phyloP scores from a whole-genome alignment of 225 moss, liverwort and hornwort species.

The Anthoceros angustus region DNA sequence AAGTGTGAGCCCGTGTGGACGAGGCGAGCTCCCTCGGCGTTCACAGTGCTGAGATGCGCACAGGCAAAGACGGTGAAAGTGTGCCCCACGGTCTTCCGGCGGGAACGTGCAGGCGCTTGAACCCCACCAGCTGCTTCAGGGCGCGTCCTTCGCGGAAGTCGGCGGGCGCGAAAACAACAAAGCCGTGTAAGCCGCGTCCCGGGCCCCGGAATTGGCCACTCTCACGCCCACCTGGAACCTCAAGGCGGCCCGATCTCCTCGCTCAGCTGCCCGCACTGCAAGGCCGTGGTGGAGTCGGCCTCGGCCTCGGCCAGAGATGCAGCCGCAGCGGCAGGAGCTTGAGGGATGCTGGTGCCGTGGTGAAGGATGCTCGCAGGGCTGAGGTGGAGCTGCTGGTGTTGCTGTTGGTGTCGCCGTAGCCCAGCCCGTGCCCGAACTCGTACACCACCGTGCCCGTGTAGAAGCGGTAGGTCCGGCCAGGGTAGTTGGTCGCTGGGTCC shows the following conservation, averaged over 20 bases:
- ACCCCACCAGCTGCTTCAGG: slow-evolving; percentile 58
- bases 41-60: slow-evolving; percentile 29
- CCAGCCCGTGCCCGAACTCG: slow-evolving; percentile 61
- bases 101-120: slow-evolving; percentile 38
- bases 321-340: neutral
- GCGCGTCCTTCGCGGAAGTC: slow-evolving; percentile 23
- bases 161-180: slow-evolving; percentile 41
- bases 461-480: slow-evolving; percentile 71
- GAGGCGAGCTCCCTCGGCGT: slow-evolving; percentile 24
- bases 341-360: neutral
- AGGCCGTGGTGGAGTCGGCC: neutral
- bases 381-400: neutral
- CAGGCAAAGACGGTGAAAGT: slow-evolving; percentile 26
- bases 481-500: slow-evolving; percentile 34
- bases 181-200: slow-evolving; percentile 32
- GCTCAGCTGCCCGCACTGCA: neutral
- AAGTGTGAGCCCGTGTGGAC: slow-evolving; percentile 25
- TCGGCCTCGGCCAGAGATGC: neutral
- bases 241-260: slow-evolving; percentile 13
- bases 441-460: slow-evolving; percentile 63
- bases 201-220: slow-evolving; percentile 30
- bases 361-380: neutral
- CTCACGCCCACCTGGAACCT: slow-evolving; percentile 25
- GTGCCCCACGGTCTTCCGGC: slow-evolving; percentile 14
- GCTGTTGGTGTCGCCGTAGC: slow-evolving; percentile 38